A percentile compares a stretch with the other conserved stretches of the same genome.
phyloP scores from a whole-genome alignment of 225 moss, liverwort and hornwort species.

The Sphagnum contortum region DNA sequence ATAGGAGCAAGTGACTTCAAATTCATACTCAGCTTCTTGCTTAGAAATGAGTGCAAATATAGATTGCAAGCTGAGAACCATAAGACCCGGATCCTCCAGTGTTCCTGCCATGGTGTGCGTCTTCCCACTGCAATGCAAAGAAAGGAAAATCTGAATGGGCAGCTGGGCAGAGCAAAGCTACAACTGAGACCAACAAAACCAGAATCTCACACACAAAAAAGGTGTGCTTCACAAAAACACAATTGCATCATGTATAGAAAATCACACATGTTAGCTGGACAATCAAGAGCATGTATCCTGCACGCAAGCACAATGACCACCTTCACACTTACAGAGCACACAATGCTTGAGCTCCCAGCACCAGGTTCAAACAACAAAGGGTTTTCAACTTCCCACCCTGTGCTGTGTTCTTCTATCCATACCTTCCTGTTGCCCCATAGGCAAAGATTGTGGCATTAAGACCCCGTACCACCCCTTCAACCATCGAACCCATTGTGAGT shows the following conservation, averaged over 20 bases:
- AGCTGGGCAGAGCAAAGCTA: neutral
- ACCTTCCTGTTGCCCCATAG: slow-evolving; percentile 87
- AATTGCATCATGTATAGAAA: too few relatives aligned
- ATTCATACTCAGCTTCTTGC: slow-evolving; percentile 35
- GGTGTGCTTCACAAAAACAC: too few relatives aligned
- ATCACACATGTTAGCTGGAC: too few relatives aligned
- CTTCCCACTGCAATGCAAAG: slow-evolving; percentile 23
- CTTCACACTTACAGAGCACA: too few relatives aligned
- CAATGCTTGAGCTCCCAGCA: too few relatives aligned
- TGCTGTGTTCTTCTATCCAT: neutral
- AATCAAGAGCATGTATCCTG: too few relatives aligned
- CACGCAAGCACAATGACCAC: too few relatives aligned
- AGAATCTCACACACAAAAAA: too few relatives aligned
- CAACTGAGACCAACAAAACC: too few relatives aligned
- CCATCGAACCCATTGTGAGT: slow-evolving; percentile 66
- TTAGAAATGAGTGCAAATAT: slow-evolving; percentile 34
- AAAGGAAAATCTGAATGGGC: neutral
- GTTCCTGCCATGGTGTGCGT: slow-evolving; percentile 53
- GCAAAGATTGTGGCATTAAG: slow-evolving; percentile 86
- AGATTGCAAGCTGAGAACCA: slow-evolving; percentile 43
- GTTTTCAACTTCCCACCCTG: too few relatives aligned
- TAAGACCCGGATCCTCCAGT: slow-evolving; percentile 42
- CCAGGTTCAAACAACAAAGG: too few relatives aligned
- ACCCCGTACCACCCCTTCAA: slow-evolving; percentile 77
- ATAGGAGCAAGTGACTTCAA: slow-evolving; percentile 46